phyloP scores from a whole-genome alignment of 1,284 basidiomycete genomes.

The Polyporus tsugae region DNA sequence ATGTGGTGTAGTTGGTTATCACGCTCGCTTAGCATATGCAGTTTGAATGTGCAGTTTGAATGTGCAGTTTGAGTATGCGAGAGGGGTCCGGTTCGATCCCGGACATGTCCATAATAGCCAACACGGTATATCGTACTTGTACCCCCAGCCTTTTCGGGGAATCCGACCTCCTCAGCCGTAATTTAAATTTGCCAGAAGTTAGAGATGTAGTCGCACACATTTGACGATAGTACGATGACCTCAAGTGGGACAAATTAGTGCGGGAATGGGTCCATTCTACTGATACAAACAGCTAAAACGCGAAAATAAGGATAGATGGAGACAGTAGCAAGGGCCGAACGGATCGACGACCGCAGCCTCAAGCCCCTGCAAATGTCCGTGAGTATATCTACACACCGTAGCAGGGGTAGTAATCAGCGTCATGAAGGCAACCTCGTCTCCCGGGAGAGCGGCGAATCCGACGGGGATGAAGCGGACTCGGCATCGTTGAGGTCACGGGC shows the following conservation, averaged over 20 bases:
- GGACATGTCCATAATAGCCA: slow-evolving; percentile 9
- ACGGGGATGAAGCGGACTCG: slow-evolving; percentile 3
- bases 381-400: background rate
- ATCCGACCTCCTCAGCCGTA: no score
- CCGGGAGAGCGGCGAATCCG: slow-evolving; percentile 17
- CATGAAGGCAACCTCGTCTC: background rate
- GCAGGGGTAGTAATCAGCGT: background rate
- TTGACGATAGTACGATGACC: no score
- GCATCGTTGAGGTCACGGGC: background rate
- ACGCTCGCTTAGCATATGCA: slow-evolving; percentile 20
- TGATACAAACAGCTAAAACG: background rate
- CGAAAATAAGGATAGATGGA: no score
- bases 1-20: slow-evolving; percentile 26
- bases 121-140: no score
- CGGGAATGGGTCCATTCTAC: background rate
- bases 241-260: no score
- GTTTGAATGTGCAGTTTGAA: no score
- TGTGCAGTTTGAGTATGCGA: no score
- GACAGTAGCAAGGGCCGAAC: background rate
- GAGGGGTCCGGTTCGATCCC: slow-evolving; percentile 18
- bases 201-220: no score
- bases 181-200: no score
- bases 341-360: background rate
- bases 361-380: background rate
- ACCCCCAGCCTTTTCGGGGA: no score